A percentile compares a stretch with the other conserved stretches of the same genome.
These are phyloP conservation scores for Phaseolus lunatus DNA, from an alignment of 306 rosid species.

Conservation along the genomic window DNA sequence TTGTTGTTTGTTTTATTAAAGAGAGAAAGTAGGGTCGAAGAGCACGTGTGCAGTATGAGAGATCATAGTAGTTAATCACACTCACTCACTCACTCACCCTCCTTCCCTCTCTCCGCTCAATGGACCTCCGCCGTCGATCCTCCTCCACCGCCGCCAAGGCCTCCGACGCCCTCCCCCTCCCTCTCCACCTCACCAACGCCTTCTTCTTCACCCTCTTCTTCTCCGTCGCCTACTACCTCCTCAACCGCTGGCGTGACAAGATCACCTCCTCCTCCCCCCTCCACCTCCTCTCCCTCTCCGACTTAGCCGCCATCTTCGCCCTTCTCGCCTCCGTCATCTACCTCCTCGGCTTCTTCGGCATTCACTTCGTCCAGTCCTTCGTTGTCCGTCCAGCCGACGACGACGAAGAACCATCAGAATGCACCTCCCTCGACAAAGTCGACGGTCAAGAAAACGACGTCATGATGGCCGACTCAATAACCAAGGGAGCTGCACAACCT, in stretches of 20 bases:
- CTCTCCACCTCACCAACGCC: constrained; percentile 57
- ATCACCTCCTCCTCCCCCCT: constrained; percentile 64
- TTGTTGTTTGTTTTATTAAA: no score
- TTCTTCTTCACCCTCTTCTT: constrained; percentile 66
- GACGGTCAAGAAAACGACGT: neutral
- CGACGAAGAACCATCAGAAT: constrained; percentile 15
- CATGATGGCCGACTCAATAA: no score
- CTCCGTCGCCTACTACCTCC: constrained; percentile 62
- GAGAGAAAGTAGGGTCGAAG: neutral
- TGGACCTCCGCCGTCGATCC: constrained; percentile 2
- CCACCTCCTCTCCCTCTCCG: constrained; percentile 58
- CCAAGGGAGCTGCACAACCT: no score
- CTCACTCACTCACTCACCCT: no score
- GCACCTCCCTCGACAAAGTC: neutral
- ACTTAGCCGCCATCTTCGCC: constrained; percentile 59
- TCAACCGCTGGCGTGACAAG: constrained; percentile 67
- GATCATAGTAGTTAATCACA: no score
- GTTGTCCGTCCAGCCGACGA: constrained; percentile 39
- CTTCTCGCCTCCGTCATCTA: constrained; percentile 66
- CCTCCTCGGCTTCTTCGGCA: constrained; percentile 68
- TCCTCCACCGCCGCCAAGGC: constrained; percentile 47
- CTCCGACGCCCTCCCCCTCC: constrained; percentile 65
- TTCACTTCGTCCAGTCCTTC: constrained; percentile 64
- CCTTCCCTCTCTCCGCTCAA: neutral
- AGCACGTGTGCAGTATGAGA: neutral